Evolutionary conservation across 192 early-diverging fungal species (phyloP).

Genomic region (Backusella australiensis): DNA sequence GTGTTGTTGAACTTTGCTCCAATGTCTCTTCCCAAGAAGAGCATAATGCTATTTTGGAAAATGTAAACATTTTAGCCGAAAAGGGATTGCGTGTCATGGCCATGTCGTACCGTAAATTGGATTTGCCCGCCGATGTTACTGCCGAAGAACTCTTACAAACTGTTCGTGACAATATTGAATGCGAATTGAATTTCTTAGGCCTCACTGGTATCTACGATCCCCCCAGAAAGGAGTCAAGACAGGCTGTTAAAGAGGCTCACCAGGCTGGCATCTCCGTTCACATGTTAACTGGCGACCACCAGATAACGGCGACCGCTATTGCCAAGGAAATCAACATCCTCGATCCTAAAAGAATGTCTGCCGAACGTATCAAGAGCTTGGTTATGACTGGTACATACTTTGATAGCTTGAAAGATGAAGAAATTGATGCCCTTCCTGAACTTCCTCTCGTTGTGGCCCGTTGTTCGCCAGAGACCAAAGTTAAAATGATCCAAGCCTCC

Average conservation of each 20-base stretch:
- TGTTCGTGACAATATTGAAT: conserved; percentile 61
- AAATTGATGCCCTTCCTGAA: conserved; percentile 70
- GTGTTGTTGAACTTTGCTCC: conserved; percentile 70
- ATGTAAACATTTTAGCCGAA: conserved; percentile 66
- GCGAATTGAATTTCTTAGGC: conserved; percentile 73
- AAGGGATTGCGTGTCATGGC: conserved; percentile 84
- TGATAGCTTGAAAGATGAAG: conserved; percentile 82
- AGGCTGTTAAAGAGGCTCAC: conserved; percentile 73
- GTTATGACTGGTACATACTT: conserved; percentile 89
- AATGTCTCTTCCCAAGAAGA: conserved; percentile 37
- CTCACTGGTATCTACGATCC: conserved; percentile 94
- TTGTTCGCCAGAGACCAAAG: conserved; percentile 91
- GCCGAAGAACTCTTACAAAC: conserved; percentile 19
- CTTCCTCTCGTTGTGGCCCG: conserved; percentile 91
- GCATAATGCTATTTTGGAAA: conserved; percentile 46
- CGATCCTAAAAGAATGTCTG: conserved; percentile 30
- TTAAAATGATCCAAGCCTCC: conserved; percentile 93
- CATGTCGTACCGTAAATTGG: conserved; percentile 65
- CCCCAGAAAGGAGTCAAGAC: conserved; percentile 70
- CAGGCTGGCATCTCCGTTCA: conserved; percentile 89
- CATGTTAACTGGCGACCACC: conserved; percentile 97
- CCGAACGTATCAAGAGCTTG: conserved; percentile 37
- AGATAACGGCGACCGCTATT: conserved; percentile 88
- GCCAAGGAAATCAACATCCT: conserved; percentile 86
- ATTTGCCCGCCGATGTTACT: conserved; percentile 15